Conservation (phyloP, 495 filamentous ascomycete species). For the Neurospora sp. region DNA sequence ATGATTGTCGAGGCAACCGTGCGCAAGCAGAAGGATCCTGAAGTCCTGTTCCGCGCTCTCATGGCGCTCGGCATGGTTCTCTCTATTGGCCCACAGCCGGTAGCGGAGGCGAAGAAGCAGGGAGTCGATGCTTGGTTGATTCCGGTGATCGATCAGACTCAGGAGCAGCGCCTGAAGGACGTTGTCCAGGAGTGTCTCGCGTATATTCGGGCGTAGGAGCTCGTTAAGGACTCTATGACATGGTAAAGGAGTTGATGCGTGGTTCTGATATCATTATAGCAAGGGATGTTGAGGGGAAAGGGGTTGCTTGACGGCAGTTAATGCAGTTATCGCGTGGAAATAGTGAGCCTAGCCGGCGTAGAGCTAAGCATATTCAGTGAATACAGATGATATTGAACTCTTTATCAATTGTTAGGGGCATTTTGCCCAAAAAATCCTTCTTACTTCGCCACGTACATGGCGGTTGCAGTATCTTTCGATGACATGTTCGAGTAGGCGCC, state of each 20-base stretch:
- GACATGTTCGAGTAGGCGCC: background rate
- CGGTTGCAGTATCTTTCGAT: background rate
- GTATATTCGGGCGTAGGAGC: conserved; percentile 6
- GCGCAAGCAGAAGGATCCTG: conserved; percentile 56
- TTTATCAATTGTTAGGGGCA: background rate
- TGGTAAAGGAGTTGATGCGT: background rate
- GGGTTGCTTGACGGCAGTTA: background rate
- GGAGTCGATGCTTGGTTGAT: conserved; percentile 31
- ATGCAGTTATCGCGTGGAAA: background rate
- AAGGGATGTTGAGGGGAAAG: background rate
- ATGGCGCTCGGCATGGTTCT: conserved; percentile 77
- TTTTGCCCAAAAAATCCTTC: background rate
- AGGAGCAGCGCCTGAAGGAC: conserved; percentile 48
- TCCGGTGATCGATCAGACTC: conserved; percentile 32
- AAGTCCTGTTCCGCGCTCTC: conserved; percentile 73
- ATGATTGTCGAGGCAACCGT: conserved; percentile 52
- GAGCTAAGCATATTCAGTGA: background rate
- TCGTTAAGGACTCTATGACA: background rate
- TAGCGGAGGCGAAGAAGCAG: conserved; percentile 34
- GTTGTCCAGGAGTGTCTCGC: conserved; percentile 49
- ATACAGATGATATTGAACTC: background rate
- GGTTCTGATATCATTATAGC: background rate
- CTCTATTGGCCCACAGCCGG: conserved; percentile 38
- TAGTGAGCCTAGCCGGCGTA: background rate
- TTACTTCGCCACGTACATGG: background rate